Evolutionary conservation across 2,329 filamentous ascomycete genomes (phyloP), one percentile per base, ranked within the genome.

Genomic region (Phialemonium atrogriseum): DNA sequence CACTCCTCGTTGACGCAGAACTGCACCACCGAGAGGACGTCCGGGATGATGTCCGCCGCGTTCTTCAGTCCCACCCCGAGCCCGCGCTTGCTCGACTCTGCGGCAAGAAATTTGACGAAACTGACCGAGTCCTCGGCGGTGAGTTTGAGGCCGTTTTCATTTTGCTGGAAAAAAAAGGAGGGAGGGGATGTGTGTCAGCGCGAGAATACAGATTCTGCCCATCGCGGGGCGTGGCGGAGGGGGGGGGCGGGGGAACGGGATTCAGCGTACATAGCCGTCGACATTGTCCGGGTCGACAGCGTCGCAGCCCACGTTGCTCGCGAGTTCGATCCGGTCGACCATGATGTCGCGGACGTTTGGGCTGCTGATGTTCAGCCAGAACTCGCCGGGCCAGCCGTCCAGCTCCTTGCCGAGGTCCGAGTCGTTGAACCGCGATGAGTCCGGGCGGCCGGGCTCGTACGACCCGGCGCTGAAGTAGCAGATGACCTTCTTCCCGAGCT

Each of bases 391-490:
- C 80, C 81, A 85, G 5, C 72, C 78, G 9, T 73, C 62, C 5
- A 85, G 56, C 5, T 55, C 52, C 4, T 65, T 63, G 13, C 80
- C 80, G 24, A 76, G 50, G 41, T 84, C 80, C 0, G 54, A 50
- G 2, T 59, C 39, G 7, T 57, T 47, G 47, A 84, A 84, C 5
- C 69, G 44, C 18, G 47, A 48, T 12, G 65, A 62, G 48, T 85
- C 81, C 1, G 64, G 54, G 4, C 80, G 66, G 59, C 68, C 73
- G 31, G 73, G 50, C 53, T 86, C 81, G 44, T 70, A 83, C 7
- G 73, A 78, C 1, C 81, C 81, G 0, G 77, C 79, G 31, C 74
- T 80, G 58, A 85, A 85, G 56, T 86, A 86, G 60, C 81, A 86
- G 36, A 85, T 77, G 33, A 84, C 71, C 39, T 70, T 75, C 47